Conservation (phyloP, 306 rosid genomes). For the Vigna unguiculata region DNA sequence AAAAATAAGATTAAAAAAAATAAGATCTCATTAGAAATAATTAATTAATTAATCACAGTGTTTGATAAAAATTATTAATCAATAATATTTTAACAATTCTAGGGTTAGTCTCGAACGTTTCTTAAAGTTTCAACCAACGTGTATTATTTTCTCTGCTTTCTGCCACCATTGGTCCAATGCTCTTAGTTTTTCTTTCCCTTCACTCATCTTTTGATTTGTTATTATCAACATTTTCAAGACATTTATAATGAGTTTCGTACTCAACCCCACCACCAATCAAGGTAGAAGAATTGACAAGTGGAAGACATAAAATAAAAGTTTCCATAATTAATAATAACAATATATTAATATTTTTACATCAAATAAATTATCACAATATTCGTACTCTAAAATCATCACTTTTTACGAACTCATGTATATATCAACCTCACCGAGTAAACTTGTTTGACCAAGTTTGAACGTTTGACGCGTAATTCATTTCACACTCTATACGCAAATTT, state of each 20-base stretch:
- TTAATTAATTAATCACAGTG: no score
- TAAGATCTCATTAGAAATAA: no score
- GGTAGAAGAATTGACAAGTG: background rate
- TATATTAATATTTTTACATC: no score
- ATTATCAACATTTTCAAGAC: background rate
- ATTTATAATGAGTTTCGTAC: background rate
- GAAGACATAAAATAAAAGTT: background rate
- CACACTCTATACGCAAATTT: background rate
- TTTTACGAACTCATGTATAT: no score
- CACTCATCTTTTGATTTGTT: background rate
- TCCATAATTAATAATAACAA: background rate
- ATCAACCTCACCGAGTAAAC: background rate
- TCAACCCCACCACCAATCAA: background rate
- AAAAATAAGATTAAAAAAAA: no score
- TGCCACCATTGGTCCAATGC: background rate
- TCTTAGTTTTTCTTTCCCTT: background rate
- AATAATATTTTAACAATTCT: no score
- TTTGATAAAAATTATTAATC: no score
- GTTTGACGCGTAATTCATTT: constrained; percentile 9
- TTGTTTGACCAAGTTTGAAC: background rate
- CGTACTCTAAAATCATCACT: no score
- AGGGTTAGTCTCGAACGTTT: no score
- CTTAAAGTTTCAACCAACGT: background rate
- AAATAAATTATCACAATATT: no score
- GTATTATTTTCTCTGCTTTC: background rate